Base-by-base conservation (phyloP, 495 filamentous ascomycete genomes). In the Echria macrotheca region DNA sequence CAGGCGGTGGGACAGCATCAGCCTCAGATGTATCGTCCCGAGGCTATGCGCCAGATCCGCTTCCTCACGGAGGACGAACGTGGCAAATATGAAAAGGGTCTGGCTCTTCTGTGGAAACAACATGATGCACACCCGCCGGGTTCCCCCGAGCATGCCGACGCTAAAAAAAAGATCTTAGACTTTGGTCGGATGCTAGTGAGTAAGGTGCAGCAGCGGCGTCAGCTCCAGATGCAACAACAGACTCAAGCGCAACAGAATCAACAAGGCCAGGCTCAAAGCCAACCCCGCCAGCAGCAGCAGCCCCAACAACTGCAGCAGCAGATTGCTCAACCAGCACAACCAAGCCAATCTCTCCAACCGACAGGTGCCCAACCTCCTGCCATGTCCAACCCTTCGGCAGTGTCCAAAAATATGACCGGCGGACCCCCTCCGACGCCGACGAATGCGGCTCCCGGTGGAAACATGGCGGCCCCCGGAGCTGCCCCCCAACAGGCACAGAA, bases 121-220 rank as follows among this genome's bases (percentile, higher is more conserved):
- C 74, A 90, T 29, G 82, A 85, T 33, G 76, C 58, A 12, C 73
- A 77, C n/a, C 68, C 76, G 6, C 63, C 71, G 5, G 74, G 79
- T 12, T 77, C 71, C 3, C 47, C 66, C 1, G 79, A 84, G 44
- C 81, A 87, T 39, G 69, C 73, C 44, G 61, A 67, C 1, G 87
- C 87, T 0, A 81, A 84, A 58, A 65, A 67, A 10, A 86, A 82
- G 59, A 73, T 91, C 5, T 61, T 71, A 2, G 75, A 85, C 12
- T 78, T 91, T 42, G 79, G 85, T 0, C 72, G 76, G 45, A 84
- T 77, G 57, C 65, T 90, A 32, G 69, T 74, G 57, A 72, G 69
- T 9, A 83, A 83, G 50, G 69, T 86, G 7, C 28, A 56, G 4
- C 35, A 47, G 33, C 57, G 65, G 15, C 60, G 56, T 44, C 44